phyloP scores from a whole-genome alignment of 257 asterid species.

The Salvia rosmarinus region DNA sequence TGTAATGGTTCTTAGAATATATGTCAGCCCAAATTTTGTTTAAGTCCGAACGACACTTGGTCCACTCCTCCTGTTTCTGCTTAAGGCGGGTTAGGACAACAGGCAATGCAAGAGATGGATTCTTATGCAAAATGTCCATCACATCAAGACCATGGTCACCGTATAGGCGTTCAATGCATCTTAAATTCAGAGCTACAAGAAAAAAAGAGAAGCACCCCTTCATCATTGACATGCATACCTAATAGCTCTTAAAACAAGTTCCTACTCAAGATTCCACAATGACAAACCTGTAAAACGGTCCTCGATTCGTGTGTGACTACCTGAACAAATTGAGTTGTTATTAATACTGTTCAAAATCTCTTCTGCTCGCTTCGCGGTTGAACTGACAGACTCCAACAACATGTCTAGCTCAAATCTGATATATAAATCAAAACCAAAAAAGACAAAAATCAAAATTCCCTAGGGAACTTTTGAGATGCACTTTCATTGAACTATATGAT shows the following conservation, averaged over 20 bases:
- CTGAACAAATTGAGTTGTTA: constrained; percentile 59
- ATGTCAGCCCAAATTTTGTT: constrained; percentile 73
- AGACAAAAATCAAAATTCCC: constrained; percentile 13
- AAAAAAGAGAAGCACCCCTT: constrained; percentile 20
- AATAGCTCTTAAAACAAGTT: constrained; percentile 2
- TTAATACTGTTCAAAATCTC: constrained; percentile 63
- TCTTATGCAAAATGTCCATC: constrained; percentile 85
- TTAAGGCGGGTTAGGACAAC: constrained; percentile 80
- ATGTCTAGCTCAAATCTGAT: constrained; percentile 91
- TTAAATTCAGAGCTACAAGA: constrained; percentile 65
- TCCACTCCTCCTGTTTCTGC: constrained; percentile 98
- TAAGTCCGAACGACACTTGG: constrained; percentile 61
- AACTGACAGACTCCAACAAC: constrained; percentile 82
- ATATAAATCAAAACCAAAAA: constrained; percentile 27
- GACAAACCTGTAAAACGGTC: constrained; percentile 83
- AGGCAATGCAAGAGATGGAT: constrained; percentile 71
- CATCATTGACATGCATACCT: constrained; percentile 1
- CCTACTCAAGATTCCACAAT: constrained; percentile 25
- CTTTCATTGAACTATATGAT: neutral
- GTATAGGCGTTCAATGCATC: constrained; percentile 91
- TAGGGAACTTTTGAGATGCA: neutral
- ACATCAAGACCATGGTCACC: constrained; percentile 98
- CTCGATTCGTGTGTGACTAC: constrained; percentile 57
- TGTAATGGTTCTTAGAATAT: constrained; percentile 68
- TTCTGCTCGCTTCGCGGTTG: constrained; percentile 79